Percentiles rank a stretch among this genome's conserved stretches.
phyloP scores from a whole-genome alignment of 768 basidiomycete species.

The Russula sp. region DNA sequence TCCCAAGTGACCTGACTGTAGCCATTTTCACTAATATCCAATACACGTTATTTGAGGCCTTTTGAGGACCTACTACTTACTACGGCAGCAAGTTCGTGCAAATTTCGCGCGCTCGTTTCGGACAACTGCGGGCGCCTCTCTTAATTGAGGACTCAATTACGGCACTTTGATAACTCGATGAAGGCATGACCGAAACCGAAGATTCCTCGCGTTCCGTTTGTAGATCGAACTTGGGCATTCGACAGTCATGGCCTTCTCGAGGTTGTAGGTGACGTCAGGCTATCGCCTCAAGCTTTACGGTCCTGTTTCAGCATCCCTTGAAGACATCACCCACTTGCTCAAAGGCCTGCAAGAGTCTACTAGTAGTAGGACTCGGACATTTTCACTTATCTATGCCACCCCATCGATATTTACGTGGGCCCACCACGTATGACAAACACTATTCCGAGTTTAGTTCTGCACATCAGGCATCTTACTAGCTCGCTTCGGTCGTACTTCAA shows the following conservation, averaged over 20 bases:
- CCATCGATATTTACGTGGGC: too few species aligned
- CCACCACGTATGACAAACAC: background rate
- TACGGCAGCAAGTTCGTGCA: background rate
- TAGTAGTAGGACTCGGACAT: too few species aligned
- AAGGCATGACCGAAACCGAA: background rate
- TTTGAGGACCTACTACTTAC: background rate
- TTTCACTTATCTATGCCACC: too few species aligned
- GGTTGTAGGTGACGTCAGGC: background rate
- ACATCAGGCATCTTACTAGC: background rate
- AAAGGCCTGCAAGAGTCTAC: too few species aligned
- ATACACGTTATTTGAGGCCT: background rate
- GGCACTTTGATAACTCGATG: background rate
- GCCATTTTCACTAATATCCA: background rate
- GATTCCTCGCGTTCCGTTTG: background rate
- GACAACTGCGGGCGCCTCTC: background rate
- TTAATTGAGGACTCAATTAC: background rate
- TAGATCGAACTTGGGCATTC: background rate
- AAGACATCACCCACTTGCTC: too few species aligned
- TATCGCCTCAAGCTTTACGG: background rate
- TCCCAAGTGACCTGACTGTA: background rate
- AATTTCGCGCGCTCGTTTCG: background rate
- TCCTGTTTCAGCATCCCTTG: too few species aligned
- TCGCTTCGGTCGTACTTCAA: background rate
- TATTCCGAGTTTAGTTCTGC: background rate
- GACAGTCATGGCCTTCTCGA: background rate